Conservation (phyloP, 495 filamentous ascomycete genomes). For the Xylaria bambusicola region DNA sequence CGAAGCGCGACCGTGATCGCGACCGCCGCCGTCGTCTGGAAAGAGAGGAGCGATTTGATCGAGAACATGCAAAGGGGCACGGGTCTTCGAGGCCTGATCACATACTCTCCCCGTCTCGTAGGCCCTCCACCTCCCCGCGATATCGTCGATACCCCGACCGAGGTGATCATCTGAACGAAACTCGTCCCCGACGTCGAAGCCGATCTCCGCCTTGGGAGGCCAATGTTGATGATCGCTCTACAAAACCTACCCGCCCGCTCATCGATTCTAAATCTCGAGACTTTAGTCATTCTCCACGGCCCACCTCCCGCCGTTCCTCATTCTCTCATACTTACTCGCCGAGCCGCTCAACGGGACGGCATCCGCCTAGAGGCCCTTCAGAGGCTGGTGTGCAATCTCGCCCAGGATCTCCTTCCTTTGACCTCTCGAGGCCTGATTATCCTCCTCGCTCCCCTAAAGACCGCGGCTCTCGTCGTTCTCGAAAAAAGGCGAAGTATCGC, state of each 20-base stretch:
- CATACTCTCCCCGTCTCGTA: conserved; percentile 20
- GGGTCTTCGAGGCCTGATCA: conserved; percentile 17
- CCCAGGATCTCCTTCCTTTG: conserved; percentile 34
- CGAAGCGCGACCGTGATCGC: conserved; percentile 33
- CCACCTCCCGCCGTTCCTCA: conserved; percentile 36
- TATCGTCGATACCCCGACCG: conserved; percentile 26
- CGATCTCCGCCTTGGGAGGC: conserved; percentile 33
- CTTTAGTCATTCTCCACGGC: conserved; percentile 29
- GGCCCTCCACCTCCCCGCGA: conserved; percentile 28
- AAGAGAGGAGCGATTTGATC: conserved; percentile 24
- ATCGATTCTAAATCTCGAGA: conserved; percentile 26
- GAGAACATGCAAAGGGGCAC: conserved; percentile 22
- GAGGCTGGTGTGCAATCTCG: conserved; percentile 39
- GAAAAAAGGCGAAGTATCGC: conserved; percentile 36
- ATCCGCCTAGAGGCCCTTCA: conserved; percentile 35
- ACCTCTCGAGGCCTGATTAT: conserved; percentile 32
- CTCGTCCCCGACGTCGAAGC: conserved; percentile 28
- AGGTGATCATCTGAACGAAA: conserved; percentile 22
- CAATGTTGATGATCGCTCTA: conserved; percentile 22
- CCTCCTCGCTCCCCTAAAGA: conserved; percentile 33
- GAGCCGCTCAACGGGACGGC: conserved; percentile 35
- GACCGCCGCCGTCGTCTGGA: conserved; percentile 33
- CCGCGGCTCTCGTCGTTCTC: conserved; percentile 28
- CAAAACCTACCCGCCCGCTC: conserved; percentile 18
- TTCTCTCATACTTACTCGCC: conserved; percentile 40